Evolutionary conservation across 2,329 filamentous ascomycete genomes (phyloP).

Genomic region (Pseudogymnoascus sp.): DNA sequence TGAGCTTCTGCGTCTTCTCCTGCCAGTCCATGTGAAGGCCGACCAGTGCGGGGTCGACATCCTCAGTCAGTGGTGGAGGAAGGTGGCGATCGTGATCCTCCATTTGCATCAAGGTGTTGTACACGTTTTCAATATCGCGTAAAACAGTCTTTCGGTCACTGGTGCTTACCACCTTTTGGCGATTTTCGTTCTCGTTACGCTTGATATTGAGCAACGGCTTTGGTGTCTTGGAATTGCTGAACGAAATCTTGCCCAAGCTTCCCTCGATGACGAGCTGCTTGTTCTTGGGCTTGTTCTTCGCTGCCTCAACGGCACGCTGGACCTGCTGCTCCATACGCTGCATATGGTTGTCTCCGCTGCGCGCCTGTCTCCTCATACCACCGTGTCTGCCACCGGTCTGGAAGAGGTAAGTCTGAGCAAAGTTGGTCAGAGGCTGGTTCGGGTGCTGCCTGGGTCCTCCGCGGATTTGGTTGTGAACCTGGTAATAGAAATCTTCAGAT

Average conservation of each 20-base stretch:
- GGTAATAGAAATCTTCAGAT: slow-evolving; percentile 95
- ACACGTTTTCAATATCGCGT: slow-evolving; percentile 81
- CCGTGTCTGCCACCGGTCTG: slow-evolving; percentile 83
- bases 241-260: slow-evolving; percentile 94
- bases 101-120: slow-evolving; percentile 81
- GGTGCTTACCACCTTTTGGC: slow-evolving; percentile 44
- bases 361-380: slow-evolving; percentile 64
- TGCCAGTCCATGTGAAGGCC: slow-evolving; percentile 75
- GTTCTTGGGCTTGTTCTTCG: slow-evolving; percentile 95
- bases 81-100: slow-evolving; percentile 85
- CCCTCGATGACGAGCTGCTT: slow-evolving; percentile 95
- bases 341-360: slow-evolving; percentile 91
- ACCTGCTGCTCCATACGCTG: slow-evolving; percentile 99
- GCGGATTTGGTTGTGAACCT: slow-evolving; percentile 91
- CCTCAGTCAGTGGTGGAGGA: slow-evolving; percentile 55
- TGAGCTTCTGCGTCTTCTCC: slow-evolving; percentile 61
- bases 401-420: slow-evolving; percentile 95
- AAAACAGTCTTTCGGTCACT: slow-evolving; percentile 77
- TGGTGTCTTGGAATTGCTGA: slow-evolving; percentile 96
- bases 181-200: slow-evolving; percentile 59
- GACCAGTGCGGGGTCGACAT: slow-evolving; percentile 60
- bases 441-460: slow-evolving; percentile 85
- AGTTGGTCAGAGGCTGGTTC: slow-evolving; percentile 87
- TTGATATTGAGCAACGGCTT: slow-evolving; percentile 95
- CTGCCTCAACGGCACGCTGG: slow-evolving; percentile 90